Evolutionary conservation across 371 early-diverging fungal species (phyloP), one percentile per base, ranked within the genome.

Genomic region (Mucor irregularis): DNA sequence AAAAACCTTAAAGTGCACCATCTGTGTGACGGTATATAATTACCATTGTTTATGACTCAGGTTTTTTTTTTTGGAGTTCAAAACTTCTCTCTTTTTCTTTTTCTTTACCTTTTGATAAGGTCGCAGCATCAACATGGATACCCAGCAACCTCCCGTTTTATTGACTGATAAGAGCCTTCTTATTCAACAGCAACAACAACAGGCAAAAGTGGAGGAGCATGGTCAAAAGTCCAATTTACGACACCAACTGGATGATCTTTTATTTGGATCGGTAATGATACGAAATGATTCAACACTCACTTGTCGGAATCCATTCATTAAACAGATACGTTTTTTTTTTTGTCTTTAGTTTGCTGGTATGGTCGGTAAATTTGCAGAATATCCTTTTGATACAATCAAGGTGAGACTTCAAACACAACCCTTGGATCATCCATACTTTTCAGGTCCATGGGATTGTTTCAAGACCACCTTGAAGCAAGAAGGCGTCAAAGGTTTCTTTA

Each of bases 361-460:
- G 72, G 79, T 88, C 37, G 95, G 94, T 64, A 96, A 96, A 82
- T 74, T 92, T 56, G 89, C 95, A 50, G 97, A 98, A 71, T 94
- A 90, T 68, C 98, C 98, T 14, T 95, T 96, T 69, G 98, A 98
- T 79, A 97, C 98, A 1, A 81, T 98, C 73, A 98, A 98, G 62
- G 96, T 96, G 21, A 86, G 96, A 8, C 84, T 97, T 43, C 98
- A 98, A 66, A 87, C 93, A 1, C 91, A 92, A 66, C 90, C 94
- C 0, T 62, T 88, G 49, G 78, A 82, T 35, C 66, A 69, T 16
- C 84, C 84, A 6, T 76, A 78, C 43, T 97, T 90, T 68, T 75
- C 73, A 22, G 95, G 96, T 16, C 93, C 96, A 1, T 49, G 85
- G 38, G 91, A 96, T 59, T 97, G 97, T 57, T 76, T 97, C 51